Percentiles rank a stretch among this genome's conserved stretches.
phyloP scores from a whole-genome alignment of 108 stramenopile species.

The Pseudonitzschia multistriata region DNA sequence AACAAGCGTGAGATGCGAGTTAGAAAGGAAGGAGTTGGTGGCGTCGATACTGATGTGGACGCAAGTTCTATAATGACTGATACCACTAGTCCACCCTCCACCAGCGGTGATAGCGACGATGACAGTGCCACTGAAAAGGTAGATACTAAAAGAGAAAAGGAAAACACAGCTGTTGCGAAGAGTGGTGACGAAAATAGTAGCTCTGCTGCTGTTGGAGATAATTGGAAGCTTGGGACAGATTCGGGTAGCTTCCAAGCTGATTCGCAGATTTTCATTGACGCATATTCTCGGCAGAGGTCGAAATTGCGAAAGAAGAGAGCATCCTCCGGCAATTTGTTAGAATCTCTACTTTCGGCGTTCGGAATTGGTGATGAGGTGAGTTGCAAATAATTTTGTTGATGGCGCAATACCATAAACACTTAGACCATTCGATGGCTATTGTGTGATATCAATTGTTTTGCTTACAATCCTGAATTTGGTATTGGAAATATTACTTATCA shows the following conservation, averaged over 20 bases:
- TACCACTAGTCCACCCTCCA: not conserved
- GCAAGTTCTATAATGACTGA: conserved; percentile 15
- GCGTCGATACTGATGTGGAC: not conserved
- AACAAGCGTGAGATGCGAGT: conserved; percentile 30
- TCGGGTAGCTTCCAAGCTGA: conserved; percentile 34
- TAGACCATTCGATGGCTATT: no score
- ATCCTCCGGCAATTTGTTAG: conserved; percentile 2
- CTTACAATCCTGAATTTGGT: not conserved
- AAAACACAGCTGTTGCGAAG: not conserved
- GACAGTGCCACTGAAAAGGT: conserved; percentile 23
- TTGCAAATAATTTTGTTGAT: not conserved
- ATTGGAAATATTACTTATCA: no score
- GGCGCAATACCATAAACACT: no score
- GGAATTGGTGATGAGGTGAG: conserved; percentile 3
- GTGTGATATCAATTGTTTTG: not conserved
- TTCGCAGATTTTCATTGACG: conserved; percentile 25
- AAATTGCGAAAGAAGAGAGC: conserved; percentile 6
- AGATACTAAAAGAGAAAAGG: conserved; percentile 32
- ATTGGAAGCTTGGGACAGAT: conserved; percentile 23
- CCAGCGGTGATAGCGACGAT: conserved; percentile 28
- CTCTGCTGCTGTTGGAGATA: conserved; percentile 5
- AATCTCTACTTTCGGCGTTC: not conserved
- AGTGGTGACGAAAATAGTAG: not conserved
- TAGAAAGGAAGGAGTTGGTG: not conserved
- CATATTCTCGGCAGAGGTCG: conserved; percentile 19